Base-by-base conservation (phyloP, 2,329 filamentous ascomycete species). In the Paecilomyces dactylethromorphus region DNA sequence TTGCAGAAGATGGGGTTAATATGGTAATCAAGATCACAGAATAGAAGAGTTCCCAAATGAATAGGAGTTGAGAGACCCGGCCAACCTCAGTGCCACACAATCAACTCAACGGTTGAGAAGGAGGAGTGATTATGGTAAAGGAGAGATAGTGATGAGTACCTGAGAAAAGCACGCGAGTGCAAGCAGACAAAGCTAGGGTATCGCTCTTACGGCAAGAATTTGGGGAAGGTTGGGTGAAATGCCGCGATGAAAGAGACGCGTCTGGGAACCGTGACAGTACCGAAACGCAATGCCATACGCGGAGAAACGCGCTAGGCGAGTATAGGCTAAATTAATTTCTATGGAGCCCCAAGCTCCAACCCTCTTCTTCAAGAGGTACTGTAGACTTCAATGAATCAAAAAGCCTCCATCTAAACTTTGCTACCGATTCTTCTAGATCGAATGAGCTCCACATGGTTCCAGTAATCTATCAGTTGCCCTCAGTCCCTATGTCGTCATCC, bases 91-190 rank as follows among this genome's bases (percentile, higher is more conserved):
- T 71, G 0, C 76, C 78, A 29, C 59, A 52, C 71, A 64, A 7
- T 65, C 54, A 57, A 74, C 75, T 65, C 68, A 72, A 1, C 71
- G 71, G 58, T 74, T 75, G 12, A 69, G 66, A 1, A 71, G 66
- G 52, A 59, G 71, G 8, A 67, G 60, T 3, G 63, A 58, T 8
- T 0, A 74, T 71, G 0, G 62, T 66, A 0, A 67, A 71, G 7
- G 70, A 72, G 51, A 81, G 79, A 64, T 80, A 78, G 64, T 80
- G 81, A 52, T 22, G n/a, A 52, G 49, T 3, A 52, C 2, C 21
- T 2, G 12, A 7, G 21, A 58, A 79, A 71, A 49, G 68, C 54
- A 11, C 78, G 70, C 32, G 62, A 62, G 45, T 63, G 60, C 52
- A 63, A 58, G 32, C 12, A 39, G 52, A 54, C 35, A 61, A 56